Evolutionary conservation across 352 stramenopile genomes (phyloP).

Genomic region (Pythium myriotylum): DNA sequence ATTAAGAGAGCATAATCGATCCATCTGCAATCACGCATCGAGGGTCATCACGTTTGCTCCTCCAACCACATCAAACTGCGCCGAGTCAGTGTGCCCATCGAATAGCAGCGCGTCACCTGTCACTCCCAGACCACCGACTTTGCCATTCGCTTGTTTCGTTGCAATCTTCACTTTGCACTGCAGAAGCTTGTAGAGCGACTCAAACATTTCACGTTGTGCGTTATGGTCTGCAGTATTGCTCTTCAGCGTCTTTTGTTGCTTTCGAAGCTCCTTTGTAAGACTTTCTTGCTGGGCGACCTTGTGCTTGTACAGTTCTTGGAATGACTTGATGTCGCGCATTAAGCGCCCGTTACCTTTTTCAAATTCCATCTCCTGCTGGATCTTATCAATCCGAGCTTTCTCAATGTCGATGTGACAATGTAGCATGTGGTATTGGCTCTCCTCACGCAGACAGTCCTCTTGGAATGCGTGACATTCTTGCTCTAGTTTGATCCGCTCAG

Average conservation of each 20-base stretch:
- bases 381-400: slow-evolving; percentile 72
- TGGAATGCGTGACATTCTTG: slow-evolving; percentile 89
- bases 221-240: slow-evolving; percentile 71
- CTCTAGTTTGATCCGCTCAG: slow-evolving; percentile 90
- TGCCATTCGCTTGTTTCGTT: slow-evolving; percentile 20
- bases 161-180: slow-evolving; percentile 74
- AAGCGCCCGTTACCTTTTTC: slow-evolving; percentile 77
- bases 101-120: slow-evolving; percentile 43
- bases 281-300: slow-evolving; percentile 91
- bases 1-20: no score
- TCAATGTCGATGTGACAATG: slow-evolving; percentile 80
- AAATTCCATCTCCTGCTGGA: slow-evolving; percentile 88
- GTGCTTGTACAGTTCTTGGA: slow-evolving; percentile 91
- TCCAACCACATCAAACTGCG: slow-evolving; percentile 75
- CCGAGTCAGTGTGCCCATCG: slow-evolving; percentile 66
- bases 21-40: slow-evolving; percentile 44
- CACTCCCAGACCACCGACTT: slow-evolving; percentile 10
- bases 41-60: slow-evolving; percentile 87
- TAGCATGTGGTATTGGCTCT: slow-evolving; percentile 86
- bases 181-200: slow-evolving; percentile 80
- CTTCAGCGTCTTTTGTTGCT: slow-evolving; percentile 91
- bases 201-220: slow-evolving; percentile 86
- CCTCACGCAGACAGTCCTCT: slow-evolving; percentile 86
- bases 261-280: slow-evolving; percentile 88
- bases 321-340: slow-evolving; percentile 86